phyloP scores from a whole-genome alignment of 495 filamentous ascomycete species.

The Aspergillus cristatus region DNA sequence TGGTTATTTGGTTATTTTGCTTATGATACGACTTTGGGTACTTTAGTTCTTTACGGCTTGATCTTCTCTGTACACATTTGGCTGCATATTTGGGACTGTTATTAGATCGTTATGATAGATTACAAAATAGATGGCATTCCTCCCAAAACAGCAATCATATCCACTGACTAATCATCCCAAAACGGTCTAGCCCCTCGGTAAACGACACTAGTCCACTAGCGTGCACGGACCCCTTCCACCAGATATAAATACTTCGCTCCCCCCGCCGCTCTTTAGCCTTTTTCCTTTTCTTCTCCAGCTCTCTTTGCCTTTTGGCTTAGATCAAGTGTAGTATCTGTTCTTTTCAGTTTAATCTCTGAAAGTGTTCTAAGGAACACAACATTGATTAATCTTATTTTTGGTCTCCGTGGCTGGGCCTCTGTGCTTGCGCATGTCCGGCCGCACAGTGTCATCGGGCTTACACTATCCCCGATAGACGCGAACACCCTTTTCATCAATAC shows the following conservation, averaged over 20 bases:
- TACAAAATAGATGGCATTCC: no score
- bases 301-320: slow-evolving; percentile 57
- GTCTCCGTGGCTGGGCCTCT: slow-evolving; percentile 49
- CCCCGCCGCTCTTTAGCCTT: slow-evolving; percentile 18
- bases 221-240: slow-evolving; percentile 7
- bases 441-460: slow-evolving; percentile 82
- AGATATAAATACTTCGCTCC: slow-evolving; percentile 23
- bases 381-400: slow-evolving; percentile 85
- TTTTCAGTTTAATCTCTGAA: slow-evolving; percentile 92
- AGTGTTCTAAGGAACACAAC: slow-evolving; percentile 60
- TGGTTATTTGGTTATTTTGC: no score
- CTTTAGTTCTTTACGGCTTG: no score
- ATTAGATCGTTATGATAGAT: no score
- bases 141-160: no score
- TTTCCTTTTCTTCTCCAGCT: slow-evolving; percentile 45
- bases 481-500: slow-evolving; percentile 57
- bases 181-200: slow-evolving; percentile 2
- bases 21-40: no score
- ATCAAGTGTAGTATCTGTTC: slow-evolving; percentile 99
- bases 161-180: no score
- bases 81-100: no score
- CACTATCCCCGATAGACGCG: slow-evolving; percentile 82
- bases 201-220: slow-evolving; percentile 11
- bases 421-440: slow-evolving; percentile 68
- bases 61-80: no score